Base-by-base conservation (phyloP, 2,329 filamentous ascomycete genomes). In the Coniochaeta sp. region DNA sequence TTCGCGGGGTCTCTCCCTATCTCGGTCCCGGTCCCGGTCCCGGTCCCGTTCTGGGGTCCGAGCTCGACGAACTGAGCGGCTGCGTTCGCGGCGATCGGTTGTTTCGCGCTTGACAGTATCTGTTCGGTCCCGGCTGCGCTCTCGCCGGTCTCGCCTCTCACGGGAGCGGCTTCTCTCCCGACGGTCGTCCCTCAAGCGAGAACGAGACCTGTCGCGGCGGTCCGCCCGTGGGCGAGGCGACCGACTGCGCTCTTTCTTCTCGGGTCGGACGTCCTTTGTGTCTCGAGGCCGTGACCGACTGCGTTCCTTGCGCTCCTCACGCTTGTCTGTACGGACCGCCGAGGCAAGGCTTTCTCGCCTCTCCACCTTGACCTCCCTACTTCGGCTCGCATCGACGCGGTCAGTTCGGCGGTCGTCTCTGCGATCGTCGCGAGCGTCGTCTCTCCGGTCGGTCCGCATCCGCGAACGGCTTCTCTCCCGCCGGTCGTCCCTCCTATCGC, bases 161-260 rank as follows among this genome's bases (percentile, higher is more conserved):
- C 55, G 66, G 2, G 68, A 68, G 12, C 62, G 66, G 58, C 68
- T 70, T 28, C 69, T 63, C 22, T 68, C 66, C 28, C 76, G 74
- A 24, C 73, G 69, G 58, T 76, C 73, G 30, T 42, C 36, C 36
- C 52, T 56, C 24, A 59, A 24, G 5, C 34, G 32, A 22, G 58
- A 59, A 47, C 58, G 58, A 34, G 58, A 59, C 36, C 58, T 59
- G 14, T 59, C 58, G 4, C 58, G 58, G 10, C 58, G 50, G 30
- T 58, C 55, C 7, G n/a, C 24, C 19, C 54, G 59, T 63, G 70
- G 52, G 66, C 65, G 22, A 67, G 69, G 34, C 68, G 70, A 40
- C 68, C 65, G 57, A 24, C 56, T 61, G 34, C 58, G 58, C 36
- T 55, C 58, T 28, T 56, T 60, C 36, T 17, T 24, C 22, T 60